Base-by-base conservation (phyloP, 331 rosid species). In the Acacia concinna region DNA sequence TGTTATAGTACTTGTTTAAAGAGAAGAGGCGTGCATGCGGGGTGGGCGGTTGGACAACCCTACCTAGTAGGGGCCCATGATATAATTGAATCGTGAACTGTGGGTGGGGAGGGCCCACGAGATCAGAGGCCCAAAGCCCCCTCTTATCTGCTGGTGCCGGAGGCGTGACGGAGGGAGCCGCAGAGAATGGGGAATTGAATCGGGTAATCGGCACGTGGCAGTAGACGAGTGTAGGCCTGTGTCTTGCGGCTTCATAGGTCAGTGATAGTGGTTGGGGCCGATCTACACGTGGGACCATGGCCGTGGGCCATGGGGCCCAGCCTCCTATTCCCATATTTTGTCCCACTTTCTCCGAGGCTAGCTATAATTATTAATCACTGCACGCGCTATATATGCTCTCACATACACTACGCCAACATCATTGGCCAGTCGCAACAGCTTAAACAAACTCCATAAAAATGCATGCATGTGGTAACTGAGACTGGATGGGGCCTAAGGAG, bases 11-110 rank as follows among this genome's bases (percentile, higher is more conserved):
- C 51, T 5, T 18, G 8, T 20, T 8, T 8, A 7, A 6, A 35
- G 12, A 68, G 74, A 23, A n/a, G 1, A 69, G 74, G 57, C 87
- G 82, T 68, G 92, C 97, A 87, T 68, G 90, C 91, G 83, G 52
- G 57, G 74, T 46, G 65, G 57, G 74, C 38, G 65, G 83, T 31
- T 23, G 40, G 37, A 31, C 68, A 81, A 72, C 77, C 54, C 46
- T 9, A 67, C 27, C 35, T 1, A 21, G 23, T 35, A 25, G 0
- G 87, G 88, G 79, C 75, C 92, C 92, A 84, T 84, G 62, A 78
- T 28, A 78, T 84, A 70, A 78, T 77, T 72, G n/a, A 1, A n/a
- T 75, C 6, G 27, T 20, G 59, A 32, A 28, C 5, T 0, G 8
- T 73, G 5, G 15, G 20, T 18, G 25, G 4, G 87, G 88, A 11